Evolutionary conservation across 106 monocot genomes (phyloP).

Genomic region (Apostasia ramifera): DNA sequence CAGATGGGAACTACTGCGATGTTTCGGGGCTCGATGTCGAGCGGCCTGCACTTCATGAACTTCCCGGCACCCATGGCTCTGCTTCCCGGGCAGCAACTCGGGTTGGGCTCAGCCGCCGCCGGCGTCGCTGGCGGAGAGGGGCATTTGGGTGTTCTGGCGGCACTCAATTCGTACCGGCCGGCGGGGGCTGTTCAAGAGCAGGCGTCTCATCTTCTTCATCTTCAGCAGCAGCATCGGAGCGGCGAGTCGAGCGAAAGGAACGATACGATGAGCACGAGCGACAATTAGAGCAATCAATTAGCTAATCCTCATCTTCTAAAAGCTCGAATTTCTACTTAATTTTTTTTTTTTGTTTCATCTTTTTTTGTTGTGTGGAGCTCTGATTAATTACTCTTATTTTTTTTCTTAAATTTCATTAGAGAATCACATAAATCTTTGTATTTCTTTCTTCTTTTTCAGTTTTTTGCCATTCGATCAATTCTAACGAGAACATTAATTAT

Average conservation of each 20-base stretch:
- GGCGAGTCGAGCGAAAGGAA: conserved; percentile 37
- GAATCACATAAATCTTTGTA: no score
- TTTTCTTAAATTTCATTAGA: no score
- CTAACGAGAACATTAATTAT: no score
- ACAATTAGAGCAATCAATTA: neutral
- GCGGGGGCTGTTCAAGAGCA: conserved; percentile 4
- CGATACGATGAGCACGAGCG: conserved; percentile 62
- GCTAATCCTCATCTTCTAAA: neutral
- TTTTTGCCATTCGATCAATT: no score
- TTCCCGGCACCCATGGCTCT: conserved; percentile 42
- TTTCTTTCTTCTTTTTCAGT: no score
- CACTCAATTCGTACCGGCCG: conserved; percentile 51
- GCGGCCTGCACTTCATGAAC: conserved; percentile 81
- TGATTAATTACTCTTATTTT: no score
- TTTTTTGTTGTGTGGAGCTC: no score
- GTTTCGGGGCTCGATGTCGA: conserved; percentile 49
- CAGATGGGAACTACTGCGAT: conserved; percentile 28
- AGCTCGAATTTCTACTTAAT: no score
- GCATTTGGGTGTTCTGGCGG: conserved; percentile 58
- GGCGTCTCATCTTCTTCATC: conserved; percentile 5
- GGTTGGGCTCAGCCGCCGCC: conserved; percentile 30
- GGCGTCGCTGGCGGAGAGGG: conserved; percentile 19
- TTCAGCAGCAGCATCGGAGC: conserved; percentile 17
- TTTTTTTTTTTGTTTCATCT: no score
- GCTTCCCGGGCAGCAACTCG: conserved; percentile 42